Conservation (phyloP, 257 asterid species). For the Ehretia macrophylla region DNA sequence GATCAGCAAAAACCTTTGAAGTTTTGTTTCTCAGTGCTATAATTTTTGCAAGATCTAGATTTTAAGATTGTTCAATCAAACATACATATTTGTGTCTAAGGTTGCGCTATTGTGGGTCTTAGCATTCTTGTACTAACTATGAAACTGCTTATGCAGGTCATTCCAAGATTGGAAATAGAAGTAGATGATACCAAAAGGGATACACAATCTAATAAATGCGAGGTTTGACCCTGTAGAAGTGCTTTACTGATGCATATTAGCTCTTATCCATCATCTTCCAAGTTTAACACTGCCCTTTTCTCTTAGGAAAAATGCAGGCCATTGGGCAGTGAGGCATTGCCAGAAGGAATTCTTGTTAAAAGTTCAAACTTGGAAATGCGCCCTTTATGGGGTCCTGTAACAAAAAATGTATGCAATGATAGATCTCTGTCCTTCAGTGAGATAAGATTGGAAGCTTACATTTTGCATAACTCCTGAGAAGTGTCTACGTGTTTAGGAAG, state of each 20-base stretch:
- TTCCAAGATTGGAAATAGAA: slow-evolving; percentile 11
- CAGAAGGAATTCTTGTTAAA: slow-evolving; percentile 60
- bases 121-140: background rate
- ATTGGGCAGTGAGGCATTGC: slow-evolving; percentile 63
- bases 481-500: background rate
- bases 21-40: too few relatives aligned
- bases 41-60: too few relatives aligned
- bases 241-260: background rate
- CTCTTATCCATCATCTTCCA: background rate
- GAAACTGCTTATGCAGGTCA: slow-evolving; percentile 22
- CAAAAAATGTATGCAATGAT: slow-evolving; percentile 29
- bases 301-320: slow-evolving; percentile 65
- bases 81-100: background rate
- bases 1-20: too few relatives aligned
- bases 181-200: slow-evolving; percentile 13
- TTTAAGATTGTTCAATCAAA: too few relatives aligned
- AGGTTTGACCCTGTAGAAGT: slow-evolving; percentile 35
- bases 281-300: slow-evolving; percentile 7
- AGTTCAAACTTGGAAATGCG: slow-evolving; percentile 70
- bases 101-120: background rate
- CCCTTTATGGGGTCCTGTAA: slow-evolving; percentile 53
- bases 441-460: background rate
- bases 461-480: background rate
- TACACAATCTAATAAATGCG: slow-evolving; percentile 35
- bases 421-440: background rate